A percentile compares a stretch with the other conserved stretches of the same genome.
Evolutionary conservation across 345 rosid species (phyloP).

Genomic region (Aquilaria malaccensis): DNA sequence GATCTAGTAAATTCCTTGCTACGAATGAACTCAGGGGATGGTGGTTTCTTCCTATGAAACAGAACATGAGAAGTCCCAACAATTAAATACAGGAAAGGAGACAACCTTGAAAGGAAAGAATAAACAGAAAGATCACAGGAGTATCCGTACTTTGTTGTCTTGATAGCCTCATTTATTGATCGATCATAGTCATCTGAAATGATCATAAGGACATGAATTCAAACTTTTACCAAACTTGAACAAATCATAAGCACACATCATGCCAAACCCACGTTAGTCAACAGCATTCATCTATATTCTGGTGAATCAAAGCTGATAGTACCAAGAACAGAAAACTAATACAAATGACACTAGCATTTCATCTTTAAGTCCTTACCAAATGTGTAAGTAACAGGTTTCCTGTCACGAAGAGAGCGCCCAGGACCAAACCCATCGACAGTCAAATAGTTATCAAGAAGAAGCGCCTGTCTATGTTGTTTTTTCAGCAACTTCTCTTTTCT

Average conservation of each 20-base stretch:
- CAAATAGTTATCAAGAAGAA: constrained; percentile 72
- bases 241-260: neutral
- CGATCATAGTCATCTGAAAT: constrained; percentile 97
- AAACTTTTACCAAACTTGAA: neutral
- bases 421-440: constrained; percentile 63
- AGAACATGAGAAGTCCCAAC: constrained; percentile 10
- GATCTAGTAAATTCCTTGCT: constrained; percentile 63
- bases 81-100: neutral
- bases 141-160: constrained; percentile 70
- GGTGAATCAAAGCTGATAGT: no score
- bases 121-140: neutral
- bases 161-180: constrained; percentile 97
- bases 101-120: neutral
- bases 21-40: constrained; percentile 67
- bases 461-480: constrained; percentile 90
- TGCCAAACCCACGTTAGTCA: no score
- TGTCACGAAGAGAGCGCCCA: constrained; percentile 89
- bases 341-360: neutral
- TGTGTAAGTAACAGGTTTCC: constrained; percentile 93
- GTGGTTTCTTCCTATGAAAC: constrained; percentile 60
- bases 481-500: constrained; percentile 82
- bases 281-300: no score
- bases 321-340: no score
- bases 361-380: constrained; percentile 52
- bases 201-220: constrained; percentile 10